Conservation (phyloP, 331 rosid species). For the Saraca asoca region DNA sequence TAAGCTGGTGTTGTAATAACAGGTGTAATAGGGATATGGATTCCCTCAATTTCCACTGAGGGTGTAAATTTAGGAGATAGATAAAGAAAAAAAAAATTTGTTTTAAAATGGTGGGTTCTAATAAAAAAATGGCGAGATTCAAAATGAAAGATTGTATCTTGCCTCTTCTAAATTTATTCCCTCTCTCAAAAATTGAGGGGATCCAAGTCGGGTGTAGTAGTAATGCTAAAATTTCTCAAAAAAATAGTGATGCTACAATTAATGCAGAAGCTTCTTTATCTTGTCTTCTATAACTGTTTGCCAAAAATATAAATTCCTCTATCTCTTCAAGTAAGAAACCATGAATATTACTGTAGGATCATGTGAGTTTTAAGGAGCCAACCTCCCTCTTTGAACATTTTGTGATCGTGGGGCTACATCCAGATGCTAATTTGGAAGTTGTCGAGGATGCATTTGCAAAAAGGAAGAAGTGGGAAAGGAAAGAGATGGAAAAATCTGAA, state of each 20-base stretch:
- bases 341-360: slow-evolving; percentile 61
- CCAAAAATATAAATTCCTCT: slow-evolving; percentile 27
- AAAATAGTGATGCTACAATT: slow-evolving; percentile 12
- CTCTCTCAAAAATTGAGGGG: too few species aligned
- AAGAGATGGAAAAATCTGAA: slow-evolving; percentile 50
- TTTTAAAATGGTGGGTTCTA: too few species aligned
- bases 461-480: slow-evolving; percentile 71
- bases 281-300: slow-evolving; percentile 29
- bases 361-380: slow-evolving; percentile 64
- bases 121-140: too few species aligned
- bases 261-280: slow-evolving; percentile 26
- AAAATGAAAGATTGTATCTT: too few species aligned
- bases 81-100: too few species aligned
- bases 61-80: too few species aligned
- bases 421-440: slow-evolving; percentile 70
- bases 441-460: slow-evolving; percentile 72
- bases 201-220: neutral
- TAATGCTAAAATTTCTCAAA: too few species aligned
- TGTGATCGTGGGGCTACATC: slow-evolving; percentile 87
- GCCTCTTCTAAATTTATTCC: too few species aligned
- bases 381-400: slow-evolving; percentile 85
- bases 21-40: too few species aligned
- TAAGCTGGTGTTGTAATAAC: slow-evolving; percentile 20
- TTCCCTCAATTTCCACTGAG: too few species aligned
- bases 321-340: slow-evolving; percentile 34